phyloP scores from a whole-genome alignment of 2,329 filamentous ascomycete species.

The Capronia coronata region DNA sequence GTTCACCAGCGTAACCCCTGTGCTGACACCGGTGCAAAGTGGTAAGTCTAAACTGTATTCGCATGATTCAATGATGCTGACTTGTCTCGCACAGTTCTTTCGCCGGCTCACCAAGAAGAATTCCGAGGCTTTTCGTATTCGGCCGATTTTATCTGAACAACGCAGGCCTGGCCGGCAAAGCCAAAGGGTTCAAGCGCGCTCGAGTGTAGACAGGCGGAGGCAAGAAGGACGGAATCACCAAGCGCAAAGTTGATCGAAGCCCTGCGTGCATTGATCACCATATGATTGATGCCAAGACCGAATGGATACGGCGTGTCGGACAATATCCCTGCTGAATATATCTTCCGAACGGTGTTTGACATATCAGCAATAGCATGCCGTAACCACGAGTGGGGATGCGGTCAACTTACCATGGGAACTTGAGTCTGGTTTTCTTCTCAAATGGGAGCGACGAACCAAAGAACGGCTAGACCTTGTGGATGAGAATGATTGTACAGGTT shows the following conservation, averaged over 20 bases:
- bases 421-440: neutral
- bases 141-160: slow-evolving; percentile 51
- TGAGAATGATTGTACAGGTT: too few species aligned
- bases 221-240: neutral
- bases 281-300: too few species aligned
- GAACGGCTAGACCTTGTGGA: too few species aligned
- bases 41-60: slow-evolving; percentile 54
- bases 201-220: neutral
- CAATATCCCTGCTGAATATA: too few species aligned
- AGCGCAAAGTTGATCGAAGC: too few species aligned
- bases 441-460: neutral
- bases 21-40: slow-evolving; percentile 93
- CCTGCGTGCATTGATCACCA: too few species aligned
- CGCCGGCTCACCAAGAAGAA: slow-evolving; percentile 98
- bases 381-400: too few species aligned
- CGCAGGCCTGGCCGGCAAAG: neutral
- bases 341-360: too few species aligned
- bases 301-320: too few species aligned
- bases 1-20: slow-evolving; percentile 96
- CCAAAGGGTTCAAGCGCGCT: neutral
- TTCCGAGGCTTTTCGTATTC: slow-evolving; percentile 99
- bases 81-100: slow-evolving; percentile 59
- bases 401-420: too few species aligned
- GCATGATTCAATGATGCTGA: neutral
- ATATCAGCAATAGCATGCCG: too few species aligned